Evolutionary conservation across 192 early-diverging fungal species (phyloP).

Genomic region (Anaeromyces robustus): DNA sequence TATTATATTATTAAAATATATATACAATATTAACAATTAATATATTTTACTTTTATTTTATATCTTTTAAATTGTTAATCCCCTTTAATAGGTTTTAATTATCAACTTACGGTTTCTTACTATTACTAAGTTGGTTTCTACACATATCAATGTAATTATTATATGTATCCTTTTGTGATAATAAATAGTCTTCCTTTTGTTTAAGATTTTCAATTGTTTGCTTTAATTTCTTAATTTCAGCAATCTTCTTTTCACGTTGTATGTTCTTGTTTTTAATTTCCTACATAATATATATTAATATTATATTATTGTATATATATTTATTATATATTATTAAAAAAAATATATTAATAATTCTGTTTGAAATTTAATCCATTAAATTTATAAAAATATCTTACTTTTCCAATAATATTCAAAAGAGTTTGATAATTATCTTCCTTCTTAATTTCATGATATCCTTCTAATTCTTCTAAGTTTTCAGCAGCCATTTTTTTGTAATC

Average conservation of each 20-base stretch:
- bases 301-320: neutral
- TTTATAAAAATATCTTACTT: neutral
- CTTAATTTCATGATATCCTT: neutral
- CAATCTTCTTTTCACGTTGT: conserved; percentile 54
- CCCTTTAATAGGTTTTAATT: no score
- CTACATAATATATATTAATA: conserved; percentile 2
- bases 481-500: neutral
- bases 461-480: neutral
- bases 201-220: conserved; percentile 69
- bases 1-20: no score
- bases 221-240: conserved; percentile 56
- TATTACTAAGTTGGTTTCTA: conserved; percentile 68
- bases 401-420: neutral
- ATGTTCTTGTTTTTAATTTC: conserved; percentile 87
- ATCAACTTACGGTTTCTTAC: conserved; percentile 7
- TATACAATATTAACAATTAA: no score
- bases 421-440: neutral
- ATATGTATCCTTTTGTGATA: conserved; percentile 76
- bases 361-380: neutral
- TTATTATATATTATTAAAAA: neutral
- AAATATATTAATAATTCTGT: neutral
- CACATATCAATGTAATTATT: conserved; percentile 80
- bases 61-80: no score
- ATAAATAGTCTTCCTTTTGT: conserved; percentile 70
- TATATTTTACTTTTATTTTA: no score